Base-by-base conservation (phyloP, 495 filamentous ascomycete species). In the Xylaria acuta region DNA sequence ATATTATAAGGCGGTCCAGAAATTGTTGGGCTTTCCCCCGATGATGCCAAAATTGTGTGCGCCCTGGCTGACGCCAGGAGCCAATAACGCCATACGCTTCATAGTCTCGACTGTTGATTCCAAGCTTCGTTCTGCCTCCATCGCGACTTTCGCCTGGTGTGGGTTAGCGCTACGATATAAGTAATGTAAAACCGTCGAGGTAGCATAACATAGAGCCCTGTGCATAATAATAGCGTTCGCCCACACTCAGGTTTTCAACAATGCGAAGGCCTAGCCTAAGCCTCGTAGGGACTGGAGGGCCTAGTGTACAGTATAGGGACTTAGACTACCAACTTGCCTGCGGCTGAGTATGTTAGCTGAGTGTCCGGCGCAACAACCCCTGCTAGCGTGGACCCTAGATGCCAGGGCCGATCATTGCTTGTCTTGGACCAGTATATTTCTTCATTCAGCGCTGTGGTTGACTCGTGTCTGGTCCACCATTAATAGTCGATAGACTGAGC, bases 301-400 rank as follows among this genome's bases (percentile, higher is more conserved):
- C 20, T 16, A n/a, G n/a, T n/a, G n/a, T n/a, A n/a, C n/a, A n/a
- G n/a, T 41, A 9, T 25, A 22, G 18, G 8, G 2, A 34, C 34
- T 38, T 36, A 18, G 6, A 40, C 58, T 22, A 27, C 53, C 38
- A 63, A 41, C 25, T 43, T 47, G 41, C 16, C 63, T 65, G 40
- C 40, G 63, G 63, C 63, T 65, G 63, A 65, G 27, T 38, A 27
- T 16, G 58, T 41, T 9, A 65, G 63, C 63, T 65, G 63, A 65
- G 27, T 27, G 40, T 65, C 63, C 40, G 41, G 40, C 27, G n/a
- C 43, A 64, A 9, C n/a, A 27, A 20, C 60, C 60, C 60, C 60
- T 43, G n/a, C 36, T 43, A 60, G 58, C 20, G 6, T 22, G 58
- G 58, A 60, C 58, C 58, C 58, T 38, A 2, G 34, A 34, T 22